Evolutionary conservation across 148 eudicot species (phyloP), one percentile per base, ranked within the genome.

Genomic region (Spergularia bocconei): DNA sequence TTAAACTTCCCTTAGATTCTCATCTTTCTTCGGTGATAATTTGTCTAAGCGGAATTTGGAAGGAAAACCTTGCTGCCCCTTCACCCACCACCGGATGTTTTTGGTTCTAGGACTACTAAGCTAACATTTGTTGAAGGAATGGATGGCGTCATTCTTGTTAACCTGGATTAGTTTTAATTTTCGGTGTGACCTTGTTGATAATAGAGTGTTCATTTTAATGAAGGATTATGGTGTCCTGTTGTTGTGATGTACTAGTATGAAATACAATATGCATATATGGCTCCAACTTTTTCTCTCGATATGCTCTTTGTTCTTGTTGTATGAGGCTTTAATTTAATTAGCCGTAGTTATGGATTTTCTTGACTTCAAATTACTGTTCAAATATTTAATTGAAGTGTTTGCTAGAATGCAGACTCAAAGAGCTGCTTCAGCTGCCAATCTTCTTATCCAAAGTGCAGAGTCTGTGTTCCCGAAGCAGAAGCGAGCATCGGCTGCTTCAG

Each of bases 401-500:
- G 50, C 71, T 78, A 94, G 98, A 84, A 87, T 90, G 91, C 93
- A 89, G 85, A 86, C 87, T 51, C 87, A 88, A 78, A 67, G 83
- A 58, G 93, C 94, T 23, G 80, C 86, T 81, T 81, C 91, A 53
- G 92, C 97, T 62, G 97, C 99, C 51, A 86, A 82, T 84, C 53
- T 75, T 55, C 91, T 95, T 39, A 72, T 82, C 75, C 92, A 91
- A 79, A 81, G 92, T 67, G 89, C 90, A 51, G 97, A 89, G 73
- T 84, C 86, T 65, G 90, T 79, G 13, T 63, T 95, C 60, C 99
- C 96, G 11, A 95, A 91, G 87, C 99, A 95, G 79, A 95, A 89
- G 81, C 88, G 82, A 73, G 85, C 64, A 69, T 19, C 89, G 70
- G 94, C 91, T 17, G 84, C 80, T 13, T 76, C 85, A 12, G 94